These are phyloP conservation scores for Suhomyces ambrosiae DNA, from an alignment of 1,139 yeast genomes.

Conservation along the genomic window DNA sequence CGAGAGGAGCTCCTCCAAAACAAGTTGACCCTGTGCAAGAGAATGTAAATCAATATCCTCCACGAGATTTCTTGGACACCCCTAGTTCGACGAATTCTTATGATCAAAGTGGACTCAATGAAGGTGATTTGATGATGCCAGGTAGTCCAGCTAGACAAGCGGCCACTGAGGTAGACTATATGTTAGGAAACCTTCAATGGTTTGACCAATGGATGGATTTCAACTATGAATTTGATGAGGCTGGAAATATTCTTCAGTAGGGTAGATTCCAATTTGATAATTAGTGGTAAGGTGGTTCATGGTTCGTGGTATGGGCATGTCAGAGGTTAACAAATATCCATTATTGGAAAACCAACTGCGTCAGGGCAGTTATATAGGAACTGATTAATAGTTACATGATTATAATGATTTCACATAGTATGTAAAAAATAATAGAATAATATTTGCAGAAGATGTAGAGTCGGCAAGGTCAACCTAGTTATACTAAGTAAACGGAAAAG, in stretches of 20 bases:
- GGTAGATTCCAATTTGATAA: not conserved
- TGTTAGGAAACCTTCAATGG: constrained; percentile 55
- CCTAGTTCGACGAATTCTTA: constrained; percentile 3
- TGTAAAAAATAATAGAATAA: too few relatives aligned
- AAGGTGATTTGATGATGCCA: not conserved
- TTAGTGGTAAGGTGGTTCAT: not conserved
- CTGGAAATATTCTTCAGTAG: constrained; percentile 2
- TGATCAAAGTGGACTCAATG: constrained; percentile 1
- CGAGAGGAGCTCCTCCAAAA: not conserved
- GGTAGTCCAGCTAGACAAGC: constrained; percentile 1
- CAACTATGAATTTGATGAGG: constrained; percentile 22
- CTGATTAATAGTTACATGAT: too few relatives aligned
- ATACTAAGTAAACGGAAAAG: too few relatives aligned
- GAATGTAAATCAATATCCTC: not conserved
- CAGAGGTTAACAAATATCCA: too few relatives aligned
- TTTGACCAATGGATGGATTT: constrained; percentile 55
- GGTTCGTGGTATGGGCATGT: not conserved
- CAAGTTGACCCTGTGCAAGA: too few relatives aligned
- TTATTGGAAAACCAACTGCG: too few relatives aligned
- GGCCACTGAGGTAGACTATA: constrained; percentile 16
- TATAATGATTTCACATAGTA: too few relatives aligned
- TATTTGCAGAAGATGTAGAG: too few relatives aligned
- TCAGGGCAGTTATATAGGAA: too few relatives aligned
- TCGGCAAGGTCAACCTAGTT: too few relatives aligned
- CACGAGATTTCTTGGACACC: not conserved